These are phyloP conservation scores for Senna siamea DNA, from an alignment of 306 rosid genomes.

Conservation along the genomic window DNA sequence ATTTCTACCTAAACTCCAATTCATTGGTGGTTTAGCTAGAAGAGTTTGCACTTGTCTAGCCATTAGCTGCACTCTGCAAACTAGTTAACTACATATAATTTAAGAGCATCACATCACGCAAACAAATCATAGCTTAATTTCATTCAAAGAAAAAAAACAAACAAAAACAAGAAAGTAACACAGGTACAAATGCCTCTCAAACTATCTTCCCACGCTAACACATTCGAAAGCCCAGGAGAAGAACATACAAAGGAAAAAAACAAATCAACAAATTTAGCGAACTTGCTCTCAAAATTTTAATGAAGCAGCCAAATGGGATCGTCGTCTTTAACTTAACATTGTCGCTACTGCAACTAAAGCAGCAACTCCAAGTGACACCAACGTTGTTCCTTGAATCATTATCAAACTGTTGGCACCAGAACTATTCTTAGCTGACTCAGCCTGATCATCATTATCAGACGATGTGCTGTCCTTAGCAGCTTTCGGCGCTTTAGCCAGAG, in stretches of 20 bases:
- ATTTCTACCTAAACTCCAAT: no score
- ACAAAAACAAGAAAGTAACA: no score
- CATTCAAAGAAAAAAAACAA: neutral
- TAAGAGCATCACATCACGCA: no score
- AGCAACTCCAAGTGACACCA: neutral
- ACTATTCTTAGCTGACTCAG: slow-evolving; percentile 4
- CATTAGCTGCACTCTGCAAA: no score
- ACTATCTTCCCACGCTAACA: neutral
- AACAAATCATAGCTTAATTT: no score
- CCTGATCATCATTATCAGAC: slow-evolving; percentile 1
- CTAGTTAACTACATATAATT: no score
- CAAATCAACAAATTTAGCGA: neutral
- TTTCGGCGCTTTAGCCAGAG: slow-evolving; percentile 17
- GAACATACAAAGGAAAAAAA: no score
- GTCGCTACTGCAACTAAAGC: neutral
- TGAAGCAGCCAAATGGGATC: neutral
- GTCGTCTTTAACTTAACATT: neutral
- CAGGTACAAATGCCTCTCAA: no score
- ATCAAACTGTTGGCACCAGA: neutral
- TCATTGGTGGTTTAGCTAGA: no score
- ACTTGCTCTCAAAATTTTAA: neutral
- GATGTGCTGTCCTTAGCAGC: neutral
- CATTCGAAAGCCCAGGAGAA: neutral
- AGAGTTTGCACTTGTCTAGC: no score
- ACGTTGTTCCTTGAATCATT: neutral